Evolutionary conservation across 169 alveolate species (phyloP), one percentile per base, ranked within the genome.

Genomic region (Blepharisma undulans): DNA sequence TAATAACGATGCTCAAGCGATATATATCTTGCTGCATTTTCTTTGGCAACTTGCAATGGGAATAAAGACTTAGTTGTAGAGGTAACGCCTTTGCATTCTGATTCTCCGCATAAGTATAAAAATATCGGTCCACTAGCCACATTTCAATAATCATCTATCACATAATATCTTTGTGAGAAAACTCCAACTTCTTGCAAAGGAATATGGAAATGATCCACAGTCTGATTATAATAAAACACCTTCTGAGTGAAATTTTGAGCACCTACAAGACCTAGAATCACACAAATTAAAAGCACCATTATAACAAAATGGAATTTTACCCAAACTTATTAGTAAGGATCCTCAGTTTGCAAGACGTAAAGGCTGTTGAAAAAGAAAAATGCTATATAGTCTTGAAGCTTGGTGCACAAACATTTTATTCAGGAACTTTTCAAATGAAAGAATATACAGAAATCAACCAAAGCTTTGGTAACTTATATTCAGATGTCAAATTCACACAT

Each of bases 1-100:
- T 25, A 82, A 29, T 33, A 82, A 30, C 89, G 30, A 48, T 82
- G 89, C 89, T 82, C 89, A 29, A 78, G 86, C 6, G 32, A 22
- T 78, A 78, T 21, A 78, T 22, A 22, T 79, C 34, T 79, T n/a
- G 72, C 87, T 0, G 10, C 10, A 33, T 29, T 29, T 79, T 79
- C 36, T 79, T 79, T 79, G 10, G 87, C 76, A 12, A 79, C 72
- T 6, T 79, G 66, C 66, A 79, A 32, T 32, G 61, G 71, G 19
- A 29, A 79, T 79, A n/a, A n/a, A n/a, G 29, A 29, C 27, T 79
- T 22, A n/a, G 87, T 79, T 48, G 3, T 48, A 3, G 66, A 5
- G 36, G 36, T n/a, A 8, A 79, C 22, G 0, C 87, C 76, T 2
- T 79, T 33, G 87, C 87, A 79, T 29, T 30, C 61, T 14, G 12